Evolutionary conservation across 139 green algal species (phyloP).

Genomic region (Volvox reticuliferus): DNA sequence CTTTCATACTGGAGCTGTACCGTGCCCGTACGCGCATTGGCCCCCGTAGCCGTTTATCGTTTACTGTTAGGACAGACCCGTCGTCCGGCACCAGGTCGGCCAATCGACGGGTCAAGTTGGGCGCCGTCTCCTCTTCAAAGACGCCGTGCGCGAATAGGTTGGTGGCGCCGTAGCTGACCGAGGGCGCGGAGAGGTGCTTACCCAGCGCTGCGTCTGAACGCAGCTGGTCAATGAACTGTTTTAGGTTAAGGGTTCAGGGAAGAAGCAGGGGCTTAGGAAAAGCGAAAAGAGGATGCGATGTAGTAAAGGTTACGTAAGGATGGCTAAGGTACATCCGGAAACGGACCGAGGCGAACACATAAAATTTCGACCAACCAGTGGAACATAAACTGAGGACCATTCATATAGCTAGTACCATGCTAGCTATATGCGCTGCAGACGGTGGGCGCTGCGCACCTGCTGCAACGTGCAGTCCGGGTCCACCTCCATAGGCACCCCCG

Average conservation of each 20-base stretch:
- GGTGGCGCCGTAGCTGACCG: constrained; percentile 77
- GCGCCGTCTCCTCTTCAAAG: constrained; percentile 89
- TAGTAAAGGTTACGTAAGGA: no score
- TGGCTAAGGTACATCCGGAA: no score
- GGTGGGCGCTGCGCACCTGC: constrained; percentile 64
- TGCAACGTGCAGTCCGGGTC: constrained; percentile 70
- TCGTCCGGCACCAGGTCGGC: constrained; percentile 57
- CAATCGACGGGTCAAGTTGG: constrained; percentile 81
- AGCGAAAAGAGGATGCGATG: no score
- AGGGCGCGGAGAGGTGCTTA: constrained; percentile 80
- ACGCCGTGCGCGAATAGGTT: constrained; percentile 93
- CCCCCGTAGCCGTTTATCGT: constrained; percentile 91
- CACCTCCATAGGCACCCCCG: constrained; percentile 85
- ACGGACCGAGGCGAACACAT: no score
- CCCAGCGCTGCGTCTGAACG: constrained; percentile 69
- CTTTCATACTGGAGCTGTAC: constrained; percentile 40
- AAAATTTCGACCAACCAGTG: no score
- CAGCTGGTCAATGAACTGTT: constrained; percentile 88
- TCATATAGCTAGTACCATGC: no score
- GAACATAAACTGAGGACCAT: no score
- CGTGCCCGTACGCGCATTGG: constrained; percentile 77
- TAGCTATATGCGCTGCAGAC: no score
- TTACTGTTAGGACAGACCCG: constrained; percentile 83
- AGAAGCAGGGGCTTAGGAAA: no score
- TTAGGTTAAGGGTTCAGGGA: no score